phyloP scores from a whole-genome alignment of 2,329 filamentous ascomycete genomes.

The Neocatenulostroma microsporum region DNA sequence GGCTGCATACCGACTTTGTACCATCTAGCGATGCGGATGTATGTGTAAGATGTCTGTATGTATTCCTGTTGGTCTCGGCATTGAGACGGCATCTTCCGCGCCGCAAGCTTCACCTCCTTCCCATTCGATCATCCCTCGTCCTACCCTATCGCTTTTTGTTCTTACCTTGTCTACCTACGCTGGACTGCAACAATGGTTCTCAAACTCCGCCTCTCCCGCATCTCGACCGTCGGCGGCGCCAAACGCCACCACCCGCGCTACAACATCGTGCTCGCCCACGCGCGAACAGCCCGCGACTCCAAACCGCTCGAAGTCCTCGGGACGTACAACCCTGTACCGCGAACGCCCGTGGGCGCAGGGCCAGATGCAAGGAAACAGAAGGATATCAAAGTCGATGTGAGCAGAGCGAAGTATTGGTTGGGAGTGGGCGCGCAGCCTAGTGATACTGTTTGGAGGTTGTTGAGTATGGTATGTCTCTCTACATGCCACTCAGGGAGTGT shows the following conservation, averaged over 20 bases:
- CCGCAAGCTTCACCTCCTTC: background rate
- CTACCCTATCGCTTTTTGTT: background rate
- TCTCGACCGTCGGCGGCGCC: slow-evolving; percentile 49
- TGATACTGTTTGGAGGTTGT: slow-evolving; percentile 76
- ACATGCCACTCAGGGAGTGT: no score
- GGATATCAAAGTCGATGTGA: slow-evolving; percentile 77
- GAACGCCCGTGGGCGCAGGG: slow-evolving; percentile 46
- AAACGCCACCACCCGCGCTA: slow-evolving; percentile 84
- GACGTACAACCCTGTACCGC: slow-evolving; percentile 56
- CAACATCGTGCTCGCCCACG: slow-evolving; percentile 91
- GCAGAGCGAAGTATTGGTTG: slow-evolving; percentile 86
- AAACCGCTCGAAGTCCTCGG: slow-evolving; percentile 86
- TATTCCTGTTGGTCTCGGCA: background rate
- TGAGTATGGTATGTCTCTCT: slow-evolving; percentile 60
- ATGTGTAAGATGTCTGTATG: no score
- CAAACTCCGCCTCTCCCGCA: slow-evolving; percentile 86
- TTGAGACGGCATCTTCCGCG: background rate
- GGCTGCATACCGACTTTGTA: no score
- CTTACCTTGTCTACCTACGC: no score
- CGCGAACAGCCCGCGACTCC: slow-evolving; percentile 76
- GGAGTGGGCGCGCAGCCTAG: slow-evolving; percentile 94
- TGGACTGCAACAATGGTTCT: slow-evolving; percentile 77
- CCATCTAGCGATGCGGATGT: no score
- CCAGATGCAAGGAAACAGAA: slow-evolving; percentile 61
- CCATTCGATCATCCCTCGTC: background rate